Evolutionary conservation across 768 basidiomycete genomes (phyloP), one percentile per base, ranked within the genome.

Genomic region (Strobilomyces echinocephalus): DNA sequence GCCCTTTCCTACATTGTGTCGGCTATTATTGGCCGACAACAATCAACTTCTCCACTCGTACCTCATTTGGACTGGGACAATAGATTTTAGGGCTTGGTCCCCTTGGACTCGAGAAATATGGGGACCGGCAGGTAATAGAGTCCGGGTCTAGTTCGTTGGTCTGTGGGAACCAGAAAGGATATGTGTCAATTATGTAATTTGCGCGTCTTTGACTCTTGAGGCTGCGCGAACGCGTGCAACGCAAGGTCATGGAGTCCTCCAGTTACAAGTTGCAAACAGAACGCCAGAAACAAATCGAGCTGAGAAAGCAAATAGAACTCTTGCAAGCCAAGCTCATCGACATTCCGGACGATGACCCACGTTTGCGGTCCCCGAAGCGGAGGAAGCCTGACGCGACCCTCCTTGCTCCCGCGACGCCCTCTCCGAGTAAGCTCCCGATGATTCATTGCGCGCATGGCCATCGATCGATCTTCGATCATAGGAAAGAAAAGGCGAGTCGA

Each of bases 261-360:
- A 72, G 76, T 2, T 72, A 69, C 54, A 74, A 78, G 57, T 57
- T 55, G 2, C 59, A 72, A 38, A 67, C 71, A 10, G 75, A 77
- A 26, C 64, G 64, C 41, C 68, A 62, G 28, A 74, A 63, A 49
- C 80, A 84, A 51, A 74, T 72, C 39, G 76, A 79, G 35, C 67
- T 89, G 12, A 71, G 74, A 39, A 70, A 66, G 15, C 75, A 87
- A 56, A 88, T 89, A 45, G 76, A 77, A 0, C 57, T 58, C 0
- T 69, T 89, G 24, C 77, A 87, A 54, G 73, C 79, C 0, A 79
- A 85, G 64, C 76, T 87, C 18, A 60, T 61, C 14, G 69, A 74
- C 35, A 44, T 75, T 36, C 73, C 74, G 11, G 52, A 60, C 44
- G 31, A 59, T 46, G 40, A 52, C 48, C 52, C 48, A 45, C 39